phyloP scores from a whole-genome alignment of 768 basidiomycete species.

The Podaxis sp. region DNA sequence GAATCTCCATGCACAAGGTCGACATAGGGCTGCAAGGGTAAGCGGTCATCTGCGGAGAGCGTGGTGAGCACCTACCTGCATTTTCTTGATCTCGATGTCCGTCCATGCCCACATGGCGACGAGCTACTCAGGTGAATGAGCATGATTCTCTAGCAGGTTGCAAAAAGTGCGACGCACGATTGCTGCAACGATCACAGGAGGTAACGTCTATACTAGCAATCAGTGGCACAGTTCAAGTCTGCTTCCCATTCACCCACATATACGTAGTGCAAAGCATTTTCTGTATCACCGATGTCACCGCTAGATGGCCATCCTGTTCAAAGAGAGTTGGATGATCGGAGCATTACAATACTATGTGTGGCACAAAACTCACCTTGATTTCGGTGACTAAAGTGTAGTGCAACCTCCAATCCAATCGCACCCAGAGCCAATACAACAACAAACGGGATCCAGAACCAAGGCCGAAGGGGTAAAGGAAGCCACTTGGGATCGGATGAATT shows the following conservation, averaged over 20 bases:
- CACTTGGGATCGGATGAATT: conserved; percentile 22
- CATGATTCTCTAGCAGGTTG: background rate
- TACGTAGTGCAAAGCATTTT: conserved; percentile 48
- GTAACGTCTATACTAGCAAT: conserved; percentile 40
- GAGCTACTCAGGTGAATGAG: conserved; percentile 26
- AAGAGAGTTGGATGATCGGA: background rate
- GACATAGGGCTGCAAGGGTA: conserved; percentile 46
- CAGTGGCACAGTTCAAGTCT: background rate
- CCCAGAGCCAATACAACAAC: conserved; percentile 35
- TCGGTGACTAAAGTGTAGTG: conserved; percentile 44
- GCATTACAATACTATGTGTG: background rate
- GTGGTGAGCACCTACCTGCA: conserved; percentile 40
- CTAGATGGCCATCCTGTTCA: conserved; percentile 43
- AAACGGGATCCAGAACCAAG: conserved; percentile 47
- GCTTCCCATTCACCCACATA: conserved; percentile 38
- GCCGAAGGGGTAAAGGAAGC: conserved; percentile 45
- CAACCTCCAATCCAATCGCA: conserved; percentile 47
- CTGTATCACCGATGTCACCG: conserved; percentile 30
- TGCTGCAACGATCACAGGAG: conserved; percentile 51
- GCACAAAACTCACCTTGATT: conserved; percentile 36
- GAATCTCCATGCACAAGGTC: conserved; percentile 57
- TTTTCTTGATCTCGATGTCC: conserved; percentile 55
- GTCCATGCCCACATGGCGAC: conserved; percentile 58
- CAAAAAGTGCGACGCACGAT: conserved; percentile 29
- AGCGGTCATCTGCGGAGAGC: background rate